Evolutionary conservation across 106 monocot species (phyloP).

Genomic region (Apostasia shenzhenica): DNA sequence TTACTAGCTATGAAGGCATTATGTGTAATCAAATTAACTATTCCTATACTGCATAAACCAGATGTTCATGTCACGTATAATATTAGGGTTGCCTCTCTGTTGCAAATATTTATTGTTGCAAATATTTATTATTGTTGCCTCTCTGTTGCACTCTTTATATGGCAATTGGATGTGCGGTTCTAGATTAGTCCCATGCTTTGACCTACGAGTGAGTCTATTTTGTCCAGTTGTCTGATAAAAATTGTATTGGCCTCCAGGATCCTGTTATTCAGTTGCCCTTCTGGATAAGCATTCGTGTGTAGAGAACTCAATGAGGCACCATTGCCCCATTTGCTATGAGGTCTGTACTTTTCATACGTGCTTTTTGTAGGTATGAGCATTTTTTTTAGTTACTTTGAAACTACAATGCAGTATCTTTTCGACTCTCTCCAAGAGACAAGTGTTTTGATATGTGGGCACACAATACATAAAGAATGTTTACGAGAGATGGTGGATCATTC

Average conservation of each 20-base stretch:
- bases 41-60: no score
- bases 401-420: conserved; percentile 78
- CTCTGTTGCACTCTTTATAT: no score
- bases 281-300: conserved; percentile 62
- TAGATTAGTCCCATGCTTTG: no score
- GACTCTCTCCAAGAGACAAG: conserved; percentile 72
- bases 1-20: no score
- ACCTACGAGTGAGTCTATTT: no score
- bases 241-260: conserved; percentile 25
- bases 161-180: no score
- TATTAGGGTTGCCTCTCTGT: no score
- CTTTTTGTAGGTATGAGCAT: conserved; percentile 7
- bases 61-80: no score
- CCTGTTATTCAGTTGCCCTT: conserved; percentile 48
- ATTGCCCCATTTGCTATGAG: conserved; percentile 88
- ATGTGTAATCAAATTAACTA: no score
- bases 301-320: conserved; percentile 75
- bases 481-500: conserved; percentile 70
- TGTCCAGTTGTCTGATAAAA: no score
- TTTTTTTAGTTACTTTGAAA: conserved; percentile 8
- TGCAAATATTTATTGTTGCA: no score
- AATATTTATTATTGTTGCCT: no score
- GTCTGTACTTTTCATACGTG: conserved; percentile 16
- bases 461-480: conserved; percentile 64
- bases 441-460: conserved; percentile 87